These are phyloP conservation scores for Fusarium paranaense DNA, from an alignment of 2,329 filamentous ascomycete species.

Conservation along the genomic window DNA sequence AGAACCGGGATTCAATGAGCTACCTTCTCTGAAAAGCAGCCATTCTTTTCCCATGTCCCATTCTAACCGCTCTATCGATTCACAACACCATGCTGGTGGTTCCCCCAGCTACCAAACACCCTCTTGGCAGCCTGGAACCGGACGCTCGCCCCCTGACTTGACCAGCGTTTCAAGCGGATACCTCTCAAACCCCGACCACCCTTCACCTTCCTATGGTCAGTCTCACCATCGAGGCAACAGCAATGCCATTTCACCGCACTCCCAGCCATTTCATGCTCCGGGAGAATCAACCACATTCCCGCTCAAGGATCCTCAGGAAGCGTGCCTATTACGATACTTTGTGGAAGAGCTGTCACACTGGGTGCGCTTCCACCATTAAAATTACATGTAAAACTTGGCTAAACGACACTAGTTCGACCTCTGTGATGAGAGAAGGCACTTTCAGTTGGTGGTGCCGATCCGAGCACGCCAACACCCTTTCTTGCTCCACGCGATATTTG, in stretches of 20 bases:
- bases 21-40: not conserved
- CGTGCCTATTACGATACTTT: constrained; percentile 54
- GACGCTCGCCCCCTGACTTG: constrained; percentile 23
- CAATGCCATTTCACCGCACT: constrained; percentile 18
- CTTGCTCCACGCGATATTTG: constrained; percentile 55
- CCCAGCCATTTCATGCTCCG: constrained; percentile 9
- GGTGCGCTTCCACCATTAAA: constrained; percentile 38
- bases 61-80: not conserved
- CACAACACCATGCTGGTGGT: constrained; percentile 3
- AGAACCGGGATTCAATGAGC: constrained; percentile 5
- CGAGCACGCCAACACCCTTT: constrained; percentile 51
- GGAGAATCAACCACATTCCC: constrained; percentile 43
- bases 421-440: constrained; percentile 54
- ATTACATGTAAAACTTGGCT: not conserved
- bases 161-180: constrained; percentile 17
- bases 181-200: constrained; percentile 15
- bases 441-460: constrained; percentile 53
- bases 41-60: not conserved
- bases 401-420: constrained; percentile 50
- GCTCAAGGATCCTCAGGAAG: constrained; percentile 51
- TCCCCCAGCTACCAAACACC: constrained; percentile 16
- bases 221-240: constrained; percentile 1
- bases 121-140: constrained; percentile 21
- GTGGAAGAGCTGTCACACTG: constrained; percentile 55
- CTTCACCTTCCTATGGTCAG: constrained; percentile 22